Evolutionary conservation across 2,329 filamentous ascomycete genomes (phyloP).

Genomic region (Dothideomycetes sp.): DNA sequence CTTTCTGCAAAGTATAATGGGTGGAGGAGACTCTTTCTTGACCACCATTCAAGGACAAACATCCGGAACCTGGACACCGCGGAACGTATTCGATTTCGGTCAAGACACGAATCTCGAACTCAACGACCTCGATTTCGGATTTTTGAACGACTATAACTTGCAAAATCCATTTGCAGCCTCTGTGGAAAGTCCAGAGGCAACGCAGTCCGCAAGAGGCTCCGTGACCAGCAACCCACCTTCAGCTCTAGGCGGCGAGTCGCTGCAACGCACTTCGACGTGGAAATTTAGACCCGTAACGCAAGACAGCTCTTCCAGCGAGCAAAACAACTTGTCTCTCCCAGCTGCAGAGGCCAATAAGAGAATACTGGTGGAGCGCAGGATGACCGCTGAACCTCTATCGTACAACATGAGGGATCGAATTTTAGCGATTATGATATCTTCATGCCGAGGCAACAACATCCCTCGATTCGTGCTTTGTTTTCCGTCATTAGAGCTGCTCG

Average conservation of each 20-base stretch:
- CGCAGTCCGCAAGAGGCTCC: slow-evolving; percentile 13
- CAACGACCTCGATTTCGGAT: slow-evolving; percentile 32
- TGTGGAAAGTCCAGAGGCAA: slow-evolving; percentile 18
- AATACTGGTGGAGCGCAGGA: slow-evolving; percentile 27
- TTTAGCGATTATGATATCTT: slow-evolving; percentile 51
- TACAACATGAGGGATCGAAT: slow-evolving; percentile 44
- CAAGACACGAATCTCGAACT: slow-evolving; percentile 34
- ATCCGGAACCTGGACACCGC: slow-evolving; percentile 29
- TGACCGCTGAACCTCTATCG: slow-evolving; percentile 29
- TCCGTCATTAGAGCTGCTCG: slow-evolving; percentile 48
- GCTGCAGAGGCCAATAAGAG: slow-evolving; percentile 21
- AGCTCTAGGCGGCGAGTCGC: slow-evolving; percentile 21
- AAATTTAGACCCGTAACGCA: slow-evolving; percentile 29
- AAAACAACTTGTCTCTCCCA: slow-evolving; percentile 28
- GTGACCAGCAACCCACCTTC: slow-evolving; percentile 19
- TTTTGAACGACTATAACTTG: slow-evolving; percentile 35
- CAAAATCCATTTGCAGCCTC: slow-evolving; percentile 30
- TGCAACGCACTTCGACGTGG: slow-evolving; percentile 34
- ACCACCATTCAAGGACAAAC: slow-evolving; percentile 1
- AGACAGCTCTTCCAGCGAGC: slow-evolving; percentile 23
- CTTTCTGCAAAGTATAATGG: slow-evolving; percentile 9
- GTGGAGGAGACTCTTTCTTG: not conserved
- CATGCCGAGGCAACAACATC: slow-evolving; percentile 41
- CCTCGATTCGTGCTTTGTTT: slow-evolving; percentile 48
- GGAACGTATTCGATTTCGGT: slow-evolving; percentile 33